Evolutionary conservation across 129 eudicot species (phyloP).

Genomic region (Lonicera japonica): DNA sequence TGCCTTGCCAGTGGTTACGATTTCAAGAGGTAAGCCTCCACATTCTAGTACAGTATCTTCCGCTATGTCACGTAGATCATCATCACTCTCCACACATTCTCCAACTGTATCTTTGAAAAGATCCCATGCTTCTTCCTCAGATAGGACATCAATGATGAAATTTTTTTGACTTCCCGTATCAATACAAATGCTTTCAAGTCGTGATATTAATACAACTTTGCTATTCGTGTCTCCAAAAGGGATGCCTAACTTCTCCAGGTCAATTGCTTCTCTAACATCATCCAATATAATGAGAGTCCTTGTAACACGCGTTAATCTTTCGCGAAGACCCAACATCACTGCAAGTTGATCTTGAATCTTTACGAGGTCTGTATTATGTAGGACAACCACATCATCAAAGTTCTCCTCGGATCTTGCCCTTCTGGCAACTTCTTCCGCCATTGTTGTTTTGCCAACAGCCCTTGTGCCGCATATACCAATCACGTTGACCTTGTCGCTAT

Average conservation of each 20-base stretch:
- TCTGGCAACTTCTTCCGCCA: conserved; percentile 2
- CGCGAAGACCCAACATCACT: background rate
- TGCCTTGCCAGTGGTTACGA: background rate
- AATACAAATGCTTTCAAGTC: background rate
- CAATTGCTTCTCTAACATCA: conserved; percentile 8
- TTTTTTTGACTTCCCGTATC: background rate
- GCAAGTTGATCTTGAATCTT: conserved; percentile 7
- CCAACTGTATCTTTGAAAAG: background rate
- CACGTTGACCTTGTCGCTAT: background rate
- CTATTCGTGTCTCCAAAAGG: background rate
- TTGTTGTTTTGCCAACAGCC: conserved; percentile 16
- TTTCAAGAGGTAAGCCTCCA: conserved; percentile 1
- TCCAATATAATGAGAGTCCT: conserved; percentile 3
- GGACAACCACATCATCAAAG: background rate
- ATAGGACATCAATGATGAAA: background rate
- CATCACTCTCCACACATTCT: background rate
- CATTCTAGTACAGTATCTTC: background rate
- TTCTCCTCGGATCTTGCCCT: background rate
- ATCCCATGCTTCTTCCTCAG: too few relatives aligned
- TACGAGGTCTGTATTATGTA: background rate
- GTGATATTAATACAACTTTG: conserved; percentile 4
- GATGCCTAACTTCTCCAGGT: conserved; percentile 1
- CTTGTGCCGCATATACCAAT: conserved; percentile 9
- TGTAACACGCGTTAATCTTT: background rate
- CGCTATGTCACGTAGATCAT: background rate